Evolutionary conservation across 108 stramenopile species (phyloP).

Genomic region (Stephanodiscus minutulus): DNA sequence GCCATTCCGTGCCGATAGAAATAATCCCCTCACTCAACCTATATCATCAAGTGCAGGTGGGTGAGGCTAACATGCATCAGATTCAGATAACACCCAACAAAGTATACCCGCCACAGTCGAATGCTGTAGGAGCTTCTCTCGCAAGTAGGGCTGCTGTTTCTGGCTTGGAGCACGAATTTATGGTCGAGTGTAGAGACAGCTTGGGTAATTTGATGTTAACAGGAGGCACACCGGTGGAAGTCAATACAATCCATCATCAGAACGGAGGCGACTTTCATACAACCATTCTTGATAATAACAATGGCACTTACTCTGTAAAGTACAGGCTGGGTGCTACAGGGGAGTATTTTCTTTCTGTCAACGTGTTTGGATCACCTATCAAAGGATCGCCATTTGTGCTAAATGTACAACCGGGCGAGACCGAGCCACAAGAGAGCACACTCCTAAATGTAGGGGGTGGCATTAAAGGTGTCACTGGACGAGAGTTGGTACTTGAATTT

Average conservation of each 20-base stretch:
- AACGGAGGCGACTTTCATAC: neutral
- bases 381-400: conserved; percentile 30
- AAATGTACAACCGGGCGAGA: conserved; percentile 14
- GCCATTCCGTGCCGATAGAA: conserved; percentile 1
- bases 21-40: conserved; percentile 24
- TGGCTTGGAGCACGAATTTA: conserved; percentile 24
- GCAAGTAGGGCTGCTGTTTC: conserved; percentile 9
- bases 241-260: neutral
- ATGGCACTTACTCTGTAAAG: conserved; percentile 2
- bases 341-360: conserved; percentile 7
- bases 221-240: neutral
- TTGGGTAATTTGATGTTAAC: conserved; percentile 13
- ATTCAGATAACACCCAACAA: conserved; percentile 13
- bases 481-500: conserved; percentile 3
- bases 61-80: conserved; percentile 1
- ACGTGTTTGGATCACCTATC: neutral
- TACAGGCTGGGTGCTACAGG: conserved; percentile 12
- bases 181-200: conserved; percentile 21
- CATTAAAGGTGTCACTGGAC: conserved; percentile 11
- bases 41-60: neutral
- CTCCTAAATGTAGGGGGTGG: neutral
- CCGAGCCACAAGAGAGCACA: conserved; percentile 5
- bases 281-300: conserved; percentile 7
- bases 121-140: conserved; percentile 27
- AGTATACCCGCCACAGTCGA: conserved; percentile 13